Evolutionary conservation across 495 filamentous ascomycete genomes (phyloP).

Genomic region (Friedmanniomyces endolithicus): DNA sequence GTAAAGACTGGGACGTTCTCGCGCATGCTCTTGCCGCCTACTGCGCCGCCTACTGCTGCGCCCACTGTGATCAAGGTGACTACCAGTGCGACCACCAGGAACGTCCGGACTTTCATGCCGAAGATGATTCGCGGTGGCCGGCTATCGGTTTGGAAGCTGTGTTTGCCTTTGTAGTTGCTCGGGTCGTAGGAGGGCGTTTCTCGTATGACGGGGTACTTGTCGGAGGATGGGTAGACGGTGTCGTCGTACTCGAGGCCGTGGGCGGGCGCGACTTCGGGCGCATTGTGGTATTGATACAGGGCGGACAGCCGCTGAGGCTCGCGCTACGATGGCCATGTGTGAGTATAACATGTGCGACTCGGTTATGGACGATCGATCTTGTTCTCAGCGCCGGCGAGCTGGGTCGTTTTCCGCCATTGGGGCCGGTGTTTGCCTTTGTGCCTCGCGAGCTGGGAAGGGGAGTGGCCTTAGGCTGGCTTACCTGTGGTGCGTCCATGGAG

Average conservation of each 20-base stretch:
- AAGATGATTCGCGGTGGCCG: conserved; percentile 19
- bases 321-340: not conserved
- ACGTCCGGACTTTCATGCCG: conserved; percentile 20
- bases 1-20: conserved; percentile 5
- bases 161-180: conserved; percentile 18
- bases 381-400: not conserved
- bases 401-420: not conserved
- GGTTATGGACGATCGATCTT: not conserved
- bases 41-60: conserved; percentile 18
- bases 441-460: not conserved
- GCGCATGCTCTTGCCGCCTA: conserved; percentile 14
- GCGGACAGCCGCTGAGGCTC: conserved; percentile 17
- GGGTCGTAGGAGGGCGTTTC: conserved; percentile 13
- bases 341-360: not conserved
- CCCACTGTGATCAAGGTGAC: conserved; percentile 15
- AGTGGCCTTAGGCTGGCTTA: not conserved
- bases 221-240: conserved; percentile 16
- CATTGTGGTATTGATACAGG: conserved; percentile 23
- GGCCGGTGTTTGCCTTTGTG: not conserved
- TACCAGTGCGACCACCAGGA: conserved; percentile 14
- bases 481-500: conserved; percentile 9
- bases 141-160: conserved; percentile 15
- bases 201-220: conserved; percentile 18
- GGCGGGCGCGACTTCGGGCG: conserved; percentile 21
- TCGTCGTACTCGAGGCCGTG: conserved; percentile 22